Evolutionary conservation across 345 rosid species (phyloP), one percentile per base, ranked within the genome.

Genomic region (Cardamine chenopodiifolia): DNA sequence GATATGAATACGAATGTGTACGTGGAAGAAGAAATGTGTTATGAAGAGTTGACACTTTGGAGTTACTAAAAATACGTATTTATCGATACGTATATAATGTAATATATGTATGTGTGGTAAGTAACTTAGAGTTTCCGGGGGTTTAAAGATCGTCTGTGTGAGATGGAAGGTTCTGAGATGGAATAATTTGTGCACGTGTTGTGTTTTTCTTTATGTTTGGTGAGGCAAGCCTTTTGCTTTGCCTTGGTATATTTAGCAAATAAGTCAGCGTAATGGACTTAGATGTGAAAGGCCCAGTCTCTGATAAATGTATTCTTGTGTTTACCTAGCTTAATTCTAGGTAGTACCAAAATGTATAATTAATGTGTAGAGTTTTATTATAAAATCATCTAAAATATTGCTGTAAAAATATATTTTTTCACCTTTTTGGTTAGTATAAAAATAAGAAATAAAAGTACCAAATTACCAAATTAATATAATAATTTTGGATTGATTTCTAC

Each of bases 41-140:
- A 82, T 3, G 69, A 22, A 22, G 72, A 49, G 3, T 22, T 76
- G 40, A 67, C 89, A 12, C 70, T 83, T 18, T 85, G 89, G 89
- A 82, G 54, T 52, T 62, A 73, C 62, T 59, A 23, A 59, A 59
- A 58, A 31, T 53, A 53, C 31, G 58, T 53, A 53, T 25, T 11
- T 12, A 18, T 12, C 8, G 3, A 12, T 61, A 61, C 28, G n/a
- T 22, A 29, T 42, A 6, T 55, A 15, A 14, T 23, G 25, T 23
- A 23, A 23, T 23, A 23, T 23, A 23, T 23, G 20, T 12, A 57
- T 56, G 56, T 29, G 58, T 66, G 25, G 25, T 23, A n/a, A n/a
- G n/a, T n/a, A n/a, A n/a, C n/a, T n/a, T n/a, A n/a, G n/a, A n/a
- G n/a, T n/a, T n/a, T n/a, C n/a, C n/a, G n/a, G n/a, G n/a, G n/a